phyloP scores from a whole-genome alignment of 169 alveolate genomes.

The Amoebophrya sp. region DNA sequence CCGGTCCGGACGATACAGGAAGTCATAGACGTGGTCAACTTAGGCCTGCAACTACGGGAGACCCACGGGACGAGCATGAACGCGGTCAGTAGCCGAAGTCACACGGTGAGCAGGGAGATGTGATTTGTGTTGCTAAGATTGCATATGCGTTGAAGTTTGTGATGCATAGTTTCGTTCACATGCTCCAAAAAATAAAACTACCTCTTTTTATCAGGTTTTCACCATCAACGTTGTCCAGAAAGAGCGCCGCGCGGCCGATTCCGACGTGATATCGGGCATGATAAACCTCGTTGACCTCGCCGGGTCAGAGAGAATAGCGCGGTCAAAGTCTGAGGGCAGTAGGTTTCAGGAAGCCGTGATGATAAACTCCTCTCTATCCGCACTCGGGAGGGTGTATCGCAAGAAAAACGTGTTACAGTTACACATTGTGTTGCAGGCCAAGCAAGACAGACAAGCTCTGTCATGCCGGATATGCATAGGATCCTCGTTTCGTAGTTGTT shows the following conservation, averaged over 20 bases:
- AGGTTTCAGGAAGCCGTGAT: conserved; percentile 52
- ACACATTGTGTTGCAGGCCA: no score
- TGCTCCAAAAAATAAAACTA: no score
- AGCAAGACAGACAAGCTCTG: no score
- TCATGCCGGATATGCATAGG: no score
- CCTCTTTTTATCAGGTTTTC: no score
- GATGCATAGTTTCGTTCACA: no score
- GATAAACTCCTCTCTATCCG: conserved; percentile 46
- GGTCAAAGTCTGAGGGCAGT: conserved; percentile 46
- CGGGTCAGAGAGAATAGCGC: conserved; percentile 56
- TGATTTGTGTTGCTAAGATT: no score
- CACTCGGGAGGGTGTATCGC: conserved; percentile 36
- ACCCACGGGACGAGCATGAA: conserved; percentile 30
- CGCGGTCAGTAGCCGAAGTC: conserved; percentile 11
- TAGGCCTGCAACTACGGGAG: conserved; percentile 11
- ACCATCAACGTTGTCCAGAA: background rate
- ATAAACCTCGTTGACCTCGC: conserved; percentile 55
- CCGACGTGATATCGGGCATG: conserved; percentile 22
- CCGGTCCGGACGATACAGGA: conserved; percentile 34
- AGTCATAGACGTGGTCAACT: conserved; percentile 30
- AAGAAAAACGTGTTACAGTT: no score
- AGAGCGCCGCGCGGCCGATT: background rate
- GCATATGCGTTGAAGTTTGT: no score
- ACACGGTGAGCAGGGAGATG: no score
- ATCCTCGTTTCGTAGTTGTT: no score